Conservation (phyloP, 257 asterid species). For the Petunia axillaris region DNA sequence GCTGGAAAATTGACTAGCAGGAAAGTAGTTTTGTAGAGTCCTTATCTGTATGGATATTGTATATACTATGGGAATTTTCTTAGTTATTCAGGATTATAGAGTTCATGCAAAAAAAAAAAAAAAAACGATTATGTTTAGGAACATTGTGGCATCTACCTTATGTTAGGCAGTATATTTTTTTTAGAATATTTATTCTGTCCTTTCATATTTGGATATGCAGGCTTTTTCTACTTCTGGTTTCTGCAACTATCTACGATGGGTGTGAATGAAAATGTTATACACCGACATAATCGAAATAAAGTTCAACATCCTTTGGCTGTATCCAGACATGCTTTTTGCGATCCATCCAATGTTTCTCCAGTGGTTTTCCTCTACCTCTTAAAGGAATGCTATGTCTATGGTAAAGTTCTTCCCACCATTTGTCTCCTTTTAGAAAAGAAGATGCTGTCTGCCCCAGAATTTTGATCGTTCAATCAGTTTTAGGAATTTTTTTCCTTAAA, state of each 20-base stretch:
- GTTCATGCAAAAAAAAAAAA: no score
- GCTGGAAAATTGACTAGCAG: not conserved
- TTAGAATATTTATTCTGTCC: slow-evolving; percentile 12
- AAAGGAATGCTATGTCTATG: slow-evolving; percentile 69
- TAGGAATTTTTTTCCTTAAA: not conserved
- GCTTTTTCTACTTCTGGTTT: slow-evolving; percentile 38
- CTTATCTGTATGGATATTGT: not conserved
- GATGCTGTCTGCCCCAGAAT: not conserved
- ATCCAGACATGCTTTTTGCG: slow-evolving; percentile 67
- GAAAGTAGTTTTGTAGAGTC: not conserved
- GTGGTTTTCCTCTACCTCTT: slow-evolving; percentile 80
- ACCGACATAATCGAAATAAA: slow-evolving; percentile 34
- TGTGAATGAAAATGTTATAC: slow-evolving; percentile 39
- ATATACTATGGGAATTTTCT: not conserved
- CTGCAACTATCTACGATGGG: slow-evolving; percentile 42
- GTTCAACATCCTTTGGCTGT: slow-evolving; percentile 39
- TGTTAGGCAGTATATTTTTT: not conserved
- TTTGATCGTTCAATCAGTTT: slow-evolving; percentile 17
- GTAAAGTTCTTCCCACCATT: slow-evolving; percentile 42
- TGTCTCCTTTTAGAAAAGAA: not conserved
- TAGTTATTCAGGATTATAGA: not conserved
- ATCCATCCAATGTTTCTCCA: slow-evolving; percentile 84
- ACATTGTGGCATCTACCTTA: slow-evolving; percentile 8
- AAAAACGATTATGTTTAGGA: slow-evolving; percentile 16
- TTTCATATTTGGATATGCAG: slow-evolving; percentile 25